Evolutionary conservation across 2,329 filamentous ascomycete species (phyloP).

Genomic region (Diaporthe sp.): DNA sequence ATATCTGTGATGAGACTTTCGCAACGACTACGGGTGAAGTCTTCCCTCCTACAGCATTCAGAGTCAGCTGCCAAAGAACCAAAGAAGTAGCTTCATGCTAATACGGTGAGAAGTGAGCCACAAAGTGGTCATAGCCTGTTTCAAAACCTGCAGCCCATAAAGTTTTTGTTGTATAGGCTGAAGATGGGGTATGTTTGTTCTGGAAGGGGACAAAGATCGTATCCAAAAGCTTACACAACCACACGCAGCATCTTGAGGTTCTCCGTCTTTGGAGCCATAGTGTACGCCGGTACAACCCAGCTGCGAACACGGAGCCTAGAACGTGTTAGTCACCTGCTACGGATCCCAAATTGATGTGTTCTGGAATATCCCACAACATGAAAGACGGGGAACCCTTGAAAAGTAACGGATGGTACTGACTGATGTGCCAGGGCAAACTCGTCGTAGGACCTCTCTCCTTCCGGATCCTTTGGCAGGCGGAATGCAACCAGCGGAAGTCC

Average conservation of each 20-base stretch:
- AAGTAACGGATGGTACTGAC: too few relatives aligned
- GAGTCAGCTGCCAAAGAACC: not conserved
- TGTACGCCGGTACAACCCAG: constrained; percentile 97
- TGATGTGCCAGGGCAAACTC: constrained; percentile 87
- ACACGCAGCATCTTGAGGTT: constrained; percentile 91
- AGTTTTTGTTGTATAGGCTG: not conserved
- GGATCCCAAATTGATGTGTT: too few relatives aligned
- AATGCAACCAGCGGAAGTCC: constrained; percentile 93
- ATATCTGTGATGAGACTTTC: constrained; percentile 76
- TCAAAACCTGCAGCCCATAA: not conserved
- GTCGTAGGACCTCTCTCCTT: constrained; percentile 72
- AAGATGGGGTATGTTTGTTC: not conserved
- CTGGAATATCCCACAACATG: too few relatives aligned
- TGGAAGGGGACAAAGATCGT: not conserved
- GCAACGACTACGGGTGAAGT: too few relatives aligned
- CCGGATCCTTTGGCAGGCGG: constrained; percentile 73
- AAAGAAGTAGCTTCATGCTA: not conserved
- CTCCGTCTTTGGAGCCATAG: constrained; percentile 90
- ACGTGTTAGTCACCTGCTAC: not conserved
- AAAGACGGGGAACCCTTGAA: too few relatives aligned
- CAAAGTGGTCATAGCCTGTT: not conserved
- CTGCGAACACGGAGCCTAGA: constrained; percentile 82
- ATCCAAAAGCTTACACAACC: not conserved
- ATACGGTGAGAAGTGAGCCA: too few relatives aligned
- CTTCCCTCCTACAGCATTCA: not conserved